Percentiles rank a stretch among this genome's conserved stretches.
Evolutionary conservation across 371 early-diverging fungal species (phyloP).

Genomic region (Amoeboaphelidium protococcarum): DNA sequence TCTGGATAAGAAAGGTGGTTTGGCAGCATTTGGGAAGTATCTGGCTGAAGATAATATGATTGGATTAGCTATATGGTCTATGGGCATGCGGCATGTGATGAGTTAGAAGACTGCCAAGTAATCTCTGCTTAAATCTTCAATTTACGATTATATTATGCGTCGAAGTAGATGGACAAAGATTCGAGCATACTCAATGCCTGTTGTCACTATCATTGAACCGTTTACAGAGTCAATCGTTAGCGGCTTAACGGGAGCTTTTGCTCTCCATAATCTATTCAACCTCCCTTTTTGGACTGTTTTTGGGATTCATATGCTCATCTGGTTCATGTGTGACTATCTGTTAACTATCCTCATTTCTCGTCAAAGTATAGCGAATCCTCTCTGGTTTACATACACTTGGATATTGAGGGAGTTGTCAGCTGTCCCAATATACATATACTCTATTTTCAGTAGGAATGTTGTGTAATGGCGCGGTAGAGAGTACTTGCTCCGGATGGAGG

Average conservation of each 20-base stretch:
- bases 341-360: too few species aligned
- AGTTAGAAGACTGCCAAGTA: conserved; percentile 59
- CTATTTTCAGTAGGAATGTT: too few species aligned
- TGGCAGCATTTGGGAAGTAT: conserved; percentile 52
- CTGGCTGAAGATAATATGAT: conserved; percentile 86
- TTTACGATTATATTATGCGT: conserved; percentile 44
- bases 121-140: conserved; percentile 26
- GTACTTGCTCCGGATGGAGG: too few species aligned
- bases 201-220: conserved; percentile 65
- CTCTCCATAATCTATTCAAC: conserved; percentile 20
- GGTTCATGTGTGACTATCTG: too few species aligned
- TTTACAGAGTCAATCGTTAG: conserved; percentile 60
- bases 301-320: too few species aligned
- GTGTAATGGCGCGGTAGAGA: too few species aligned
- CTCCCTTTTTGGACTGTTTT: conserved; percentile 22
- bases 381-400: too few species aligned
- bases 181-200: conserved; percentile 60
- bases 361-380: too few species aligned
- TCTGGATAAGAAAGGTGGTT: conserved; percentile 48
- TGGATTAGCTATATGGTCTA: conserved; percentile 51
- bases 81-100: conserved; percentile 48
- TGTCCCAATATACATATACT: too few species aligned
- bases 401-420: too few species aligned
- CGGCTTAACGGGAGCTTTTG: conserved; percentile 39
- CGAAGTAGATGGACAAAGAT: conserved; percentile 73